phyloP scores from a whole-genome alignment of 2,329 filamentous ascomycete species.

The Metarhizium rileyi region DNA sequence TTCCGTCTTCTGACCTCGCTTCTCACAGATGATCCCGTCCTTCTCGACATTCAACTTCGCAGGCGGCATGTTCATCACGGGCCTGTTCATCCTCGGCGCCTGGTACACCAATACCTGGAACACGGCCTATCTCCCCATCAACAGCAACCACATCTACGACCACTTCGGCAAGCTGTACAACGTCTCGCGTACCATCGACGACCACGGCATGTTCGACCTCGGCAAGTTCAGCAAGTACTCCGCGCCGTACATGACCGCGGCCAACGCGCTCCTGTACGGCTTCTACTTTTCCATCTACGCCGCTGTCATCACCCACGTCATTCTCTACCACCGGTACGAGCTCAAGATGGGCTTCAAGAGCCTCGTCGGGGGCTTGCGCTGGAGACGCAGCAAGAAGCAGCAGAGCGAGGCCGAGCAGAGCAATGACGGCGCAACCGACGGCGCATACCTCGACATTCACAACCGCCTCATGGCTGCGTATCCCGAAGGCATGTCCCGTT shows the following conservation, averaged over 20 bases:
- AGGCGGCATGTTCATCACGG: conserved; percentile 19
- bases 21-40: conserved; percentile 21
- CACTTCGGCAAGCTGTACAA: conserved; percentile 29
- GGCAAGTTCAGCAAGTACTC: conserved; percentile 31
- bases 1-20: not conserved
- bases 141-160: conserved; percentile 29
- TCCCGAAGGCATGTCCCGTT: conserved; percentile 21
- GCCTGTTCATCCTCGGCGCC: conserved; percentile 19
- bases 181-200: conserved; percentile 23
- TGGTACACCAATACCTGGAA: conserved; percentile 25
- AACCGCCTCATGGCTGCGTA: conserved; percentile 37
- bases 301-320: conserved; percentile 28
- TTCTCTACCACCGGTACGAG: conserved; percentile 29
- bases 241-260: conserved; percentile 30
- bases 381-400: conserved; percentile 16
- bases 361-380: conserved; percentile 16
- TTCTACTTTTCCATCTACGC: conserved; percentile 33
- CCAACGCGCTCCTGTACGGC: conserved; percentile 24
- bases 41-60: conserved; percentile 27
- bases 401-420: not conserved
- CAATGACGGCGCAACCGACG: conserved; percentile 6
- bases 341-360: conserved; percentile 27
- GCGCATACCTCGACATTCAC: conserved; percentile 28
- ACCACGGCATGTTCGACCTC: conserved; percentile 24
- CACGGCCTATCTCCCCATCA: conserved; percentile 30